These are phyloP conservation scores for Fusarium chaquense DNA, from an alignment of 2,329 filamentous ascomycete species.

Conservation along the genomic window DNA sequence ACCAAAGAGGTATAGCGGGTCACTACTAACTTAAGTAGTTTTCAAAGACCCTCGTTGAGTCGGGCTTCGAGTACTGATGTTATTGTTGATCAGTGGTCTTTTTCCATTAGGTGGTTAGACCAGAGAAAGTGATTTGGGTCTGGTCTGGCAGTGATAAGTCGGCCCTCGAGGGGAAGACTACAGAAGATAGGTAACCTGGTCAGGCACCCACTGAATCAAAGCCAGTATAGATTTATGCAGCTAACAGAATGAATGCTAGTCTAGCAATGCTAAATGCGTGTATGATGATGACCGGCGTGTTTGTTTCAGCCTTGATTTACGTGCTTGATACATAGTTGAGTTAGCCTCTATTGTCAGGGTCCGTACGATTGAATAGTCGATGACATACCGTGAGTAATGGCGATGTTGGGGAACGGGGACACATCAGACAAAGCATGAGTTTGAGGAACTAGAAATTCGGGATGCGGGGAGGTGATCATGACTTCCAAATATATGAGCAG, in stretches of 20 bases:
- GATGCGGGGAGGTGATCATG: neutral
- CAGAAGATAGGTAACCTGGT: neutral
- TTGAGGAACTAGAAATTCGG: neutral
- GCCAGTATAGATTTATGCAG: neutral
- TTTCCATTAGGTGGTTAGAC: too few relatives aligned
- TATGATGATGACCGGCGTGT: constrained; percentile 24
- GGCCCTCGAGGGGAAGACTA: neutral
- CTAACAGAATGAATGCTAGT: neutral
- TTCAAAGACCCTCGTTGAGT: constrained; percentile 9
- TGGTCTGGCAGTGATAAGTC: neutral
- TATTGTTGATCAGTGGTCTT: constrained; percentile 17
- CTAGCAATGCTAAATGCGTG: neutral
- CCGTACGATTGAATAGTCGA: neutral
- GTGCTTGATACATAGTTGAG: constrained; percentile 15
- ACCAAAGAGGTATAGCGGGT: constrained; percentile 37
- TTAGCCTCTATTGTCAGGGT: constrained; percentile 14
- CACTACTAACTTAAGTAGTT: constrained; percentile 22
- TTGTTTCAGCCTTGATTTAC: constrained; percentile 31
- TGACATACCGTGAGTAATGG: neutral
- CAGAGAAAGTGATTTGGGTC: neutral
- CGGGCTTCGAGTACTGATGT: constrained; percentile 16
- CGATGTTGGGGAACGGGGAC: neutral
- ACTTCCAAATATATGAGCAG: neutral
- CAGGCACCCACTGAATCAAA: neutral
- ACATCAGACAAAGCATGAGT: neutral